Percentiles rank a stretch among this genome's conserved stretches.
Evolutionary conservation across 495 filamentous ascomycete species (phyloP).

Genomic region (Thermochaetoides thermophila): DNA sequence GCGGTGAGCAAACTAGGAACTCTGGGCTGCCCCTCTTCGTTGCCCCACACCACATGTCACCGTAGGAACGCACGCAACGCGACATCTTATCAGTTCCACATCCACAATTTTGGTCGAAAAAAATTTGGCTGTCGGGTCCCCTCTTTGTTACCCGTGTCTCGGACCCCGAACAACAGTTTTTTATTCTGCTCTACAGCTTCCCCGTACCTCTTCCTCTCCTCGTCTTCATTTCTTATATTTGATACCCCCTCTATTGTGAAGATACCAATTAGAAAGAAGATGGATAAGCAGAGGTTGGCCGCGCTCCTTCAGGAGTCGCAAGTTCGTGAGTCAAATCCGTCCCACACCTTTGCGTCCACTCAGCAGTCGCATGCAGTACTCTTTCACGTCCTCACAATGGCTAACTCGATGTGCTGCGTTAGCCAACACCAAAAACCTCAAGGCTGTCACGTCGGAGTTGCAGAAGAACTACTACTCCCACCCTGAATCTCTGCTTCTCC

Average conservation of each 20-base stretch:
- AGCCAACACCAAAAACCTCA: conserved; percentile 72
- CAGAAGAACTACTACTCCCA: conserved; percentile 84
- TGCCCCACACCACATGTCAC: too few species aligned
- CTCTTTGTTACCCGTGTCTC: too few species aligned
- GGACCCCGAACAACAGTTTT: too few species aligned
- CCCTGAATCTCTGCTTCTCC: conserved; percentile 63
- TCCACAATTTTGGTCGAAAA: too few species aligned
- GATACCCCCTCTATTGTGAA: conserved; percentile 16
- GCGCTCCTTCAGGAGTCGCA: conserved; percentile 62
- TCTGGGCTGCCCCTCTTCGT: too few species aligned
- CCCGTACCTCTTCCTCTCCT: conserved; percentile 5
- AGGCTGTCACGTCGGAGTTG: conserved; percentile 75
- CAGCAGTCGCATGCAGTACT: too few species aligned
- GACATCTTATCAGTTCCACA: too few species aligned
- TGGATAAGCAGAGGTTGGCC: conserved; percentile 63
- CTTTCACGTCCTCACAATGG: neutral
- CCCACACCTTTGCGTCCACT: too few species aligned
- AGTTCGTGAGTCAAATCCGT: conserved; percentile 59
- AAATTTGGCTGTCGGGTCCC: too few species aligned
- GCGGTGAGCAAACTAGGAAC: too few species aligned
- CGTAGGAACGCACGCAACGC: too few species aligned
- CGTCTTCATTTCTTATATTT: conserved; percentile 9
- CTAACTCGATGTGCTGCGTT: conserved; percentile 19
- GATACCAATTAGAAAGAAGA: conserved; percentile 16
- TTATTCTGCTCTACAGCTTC: too few species aligned